phyloP scores from a whole-genome alignment of 768 basidiomycete species.

The Termitomyces sp. region DNA sequence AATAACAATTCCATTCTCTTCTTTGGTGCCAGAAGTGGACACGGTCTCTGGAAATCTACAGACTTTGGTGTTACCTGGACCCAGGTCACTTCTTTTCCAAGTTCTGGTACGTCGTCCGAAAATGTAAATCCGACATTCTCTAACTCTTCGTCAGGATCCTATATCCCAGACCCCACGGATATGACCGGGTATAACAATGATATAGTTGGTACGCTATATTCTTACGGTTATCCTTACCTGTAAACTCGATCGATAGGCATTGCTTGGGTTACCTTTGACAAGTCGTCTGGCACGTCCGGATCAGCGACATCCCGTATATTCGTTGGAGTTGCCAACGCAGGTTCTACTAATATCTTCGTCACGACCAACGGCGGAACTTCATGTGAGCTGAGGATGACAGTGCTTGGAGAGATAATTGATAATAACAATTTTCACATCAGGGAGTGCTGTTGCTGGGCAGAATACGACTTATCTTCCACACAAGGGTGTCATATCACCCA shows the following conservation, averaged over 20 bases:
- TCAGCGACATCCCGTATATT: conserved; percentile 57
- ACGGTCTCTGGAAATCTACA: conserved; percentile 64
- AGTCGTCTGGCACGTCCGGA: conserved; percentile 48
- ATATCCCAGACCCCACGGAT: conserved; percentile 46
- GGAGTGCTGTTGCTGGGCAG: conserved; percentile 53
- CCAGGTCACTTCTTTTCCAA: conserved; percentile 54
- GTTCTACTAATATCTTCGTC: conserved; percentile 50
- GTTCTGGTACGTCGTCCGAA: conserved; percentile 35
- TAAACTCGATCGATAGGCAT: conserved; percentile 24
- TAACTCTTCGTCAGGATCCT: conserved; percentile 33
- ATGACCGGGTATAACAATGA: conserved; percentile 37
- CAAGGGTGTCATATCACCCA: conserved; percentile 58
- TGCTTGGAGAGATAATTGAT: not conserved
- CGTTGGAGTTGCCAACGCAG: conserved; percentile 57
- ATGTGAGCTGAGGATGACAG: conserved; percentile 30
- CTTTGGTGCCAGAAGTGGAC: conserved; percentile 59
- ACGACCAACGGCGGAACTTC: conserved; percentile 50
- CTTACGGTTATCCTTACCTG: not conserved
- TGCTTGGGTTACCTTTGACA: conserved; percentile 62
- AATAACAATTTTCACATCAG: conserved; percentile 19
- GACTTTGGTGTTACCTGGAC: conserved; percentile 54
- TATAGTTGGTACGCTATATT: conserved; percentile 24
- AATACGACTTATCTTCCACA: conserved; percentile 56
- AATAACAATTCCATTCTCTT: conserved; percentile 55
- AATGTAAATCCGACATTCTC: not conserved